phyloP scores from a whole-genome alignment of 192 early-diverging fungal genomes.

The Geranomyces variabilis region DNA sequence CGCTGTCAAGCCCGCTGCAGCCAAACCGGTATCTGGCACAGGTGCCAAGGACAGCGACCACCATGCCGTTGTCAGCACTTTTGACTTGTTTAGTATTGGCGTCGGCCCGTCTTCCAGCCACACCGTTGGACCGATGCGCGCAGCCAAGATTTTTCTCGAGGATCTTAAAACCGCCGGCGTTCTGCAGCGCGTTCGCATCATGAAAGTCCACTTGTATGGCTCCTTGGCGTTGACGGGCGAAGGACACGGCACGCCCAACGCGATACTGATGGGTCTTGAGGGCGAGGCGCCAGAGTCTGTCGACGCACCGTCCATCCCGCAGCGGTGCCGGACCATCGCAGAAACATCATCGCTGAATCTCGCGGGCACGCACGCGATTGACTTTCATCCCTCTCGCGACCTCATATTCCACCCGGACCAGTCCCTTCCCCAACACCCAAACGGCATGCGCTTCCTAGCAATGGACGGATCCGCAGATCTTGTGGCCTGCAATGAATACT shows the following conservation, averaged over 20 bases:
- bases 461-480: conserved; percentile 81
- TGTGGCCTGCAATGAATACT: conserved; percentile 92
- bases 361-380: conserved; percentile 74
- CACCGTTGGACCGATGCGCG: conserved; percentile 97
- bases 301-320: conserved; percentile 77
- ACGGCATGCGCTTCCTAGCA: conserved; percentile 93
- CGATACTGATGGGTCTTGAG: conserved; percentile 78
- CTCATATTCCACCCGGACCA: conserved; percentile 88
- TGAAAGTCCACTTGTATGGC: conserved; percentile 89
- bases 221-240: conserved; percentile 91
- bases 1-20: not conserved
- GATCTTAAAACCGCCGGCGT: conserved; percentile 66
- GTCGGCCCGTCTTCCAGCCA: conserved; percentile 90
- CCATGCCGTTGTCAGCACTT: conserved; percentile 90
- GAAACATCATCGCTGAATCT: conserved; percentile 72
- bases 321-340: conserved; percentile 76
- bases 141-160: conserved; percentile 89
- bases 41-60: conserved; percentile 20
- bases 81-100: conserved; percentile 95
- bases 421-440: conserved; percentile 89
- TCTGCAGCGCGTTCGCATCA: conserved; percentile 47
- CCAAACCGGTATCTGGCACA: not conserved
- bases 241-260: conserved; percentile 87
- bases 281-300: conserved; percentile 74
- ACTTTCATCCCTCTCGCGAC: conserved; percentile 82